Evolutionary conservation across 2,329 filamentous ascomycete genomes (phyloP), one percentile per base, ranked within the genome.

Genomic region (Alternaria viburni): DNA sequence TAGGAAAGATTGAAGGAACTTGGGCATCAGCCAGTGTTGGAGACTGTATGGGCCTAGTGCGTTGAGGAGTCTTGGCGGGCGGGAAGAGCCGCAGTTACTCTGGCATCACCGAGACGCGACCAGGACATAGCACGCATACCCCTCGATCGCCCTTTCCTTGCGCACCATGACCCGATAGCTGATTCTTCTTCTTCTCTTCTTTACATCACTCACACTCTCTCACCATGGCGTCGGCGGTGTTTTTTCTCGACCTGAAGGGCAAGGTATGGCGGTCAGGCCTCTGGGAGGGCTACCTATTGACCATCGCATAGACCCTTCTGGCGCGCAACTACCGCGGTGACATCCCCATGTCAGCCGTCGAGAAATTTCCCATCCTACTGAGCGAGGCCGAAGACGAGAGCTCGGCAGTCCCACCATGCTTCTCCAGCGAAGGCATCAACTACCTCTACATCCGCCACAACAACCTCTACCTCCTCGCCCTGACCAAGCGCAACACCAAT

Each of bases 391-490:
- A 99, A 90, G 96, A 99, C 88, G 96, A 99, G 82, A 97, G 93
- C 73, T 98, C 95, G 50, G 94, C 94, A 66, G 96, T 98, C 3
- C 93, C 96, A 59, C 96, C 96, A 69, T 99, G 96, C 83, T 98
- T 99, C 86, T 97, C 94, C 45, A 91, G 96, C 81, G 96, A 99
- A 83, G 96, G 96, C 80, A 97, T 99, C 85, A 99, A 99, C 82
- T 99, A 98, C 82, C 92, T 99, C 78, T 99, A 99, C 84, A 99
- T 99, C 82, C 91, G 95, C 77, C 96, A 99, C 83, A 98, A 97
- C 84, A 99, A 99, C 83, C 91, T 99, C 73, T 99, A 97, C 83
- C 91, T 99, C 70, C 92, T 99, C 75, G 96, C 96, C 67, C 86
- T 99, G 64, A 99, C 96, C 61, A 99, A 99, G 87, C 92, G 95